Base-by-base conservation (phyloP, 257 asterid species). In the Primulina eburnea region DNA sequence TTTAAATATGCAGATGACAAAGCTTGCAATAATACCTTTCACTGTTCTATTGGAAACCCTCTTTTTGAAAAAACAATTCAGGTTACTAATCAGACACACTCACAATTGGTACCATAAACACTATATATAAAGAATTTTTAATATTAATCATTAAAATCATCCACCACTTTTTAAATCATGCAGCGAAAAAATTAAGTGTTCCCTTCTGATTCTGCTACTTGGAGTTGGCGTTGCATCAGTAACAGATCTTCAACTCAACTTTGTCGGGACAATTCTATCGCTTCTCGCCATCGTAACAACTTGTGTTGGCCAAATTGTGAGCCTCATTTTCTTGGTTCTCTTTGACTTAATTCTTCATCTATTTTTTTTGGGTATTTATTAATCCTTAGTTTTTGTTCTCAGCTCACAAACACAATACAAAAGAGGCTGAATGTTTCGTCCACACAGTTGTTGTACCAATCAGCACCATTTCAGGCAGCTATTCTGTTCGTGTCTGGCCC, bases 401-500 rank as follows among this genome's bases (percentile, higher is more conserved):
- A 92, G 98, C 94, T 92, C 5, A 92, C 98, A 16, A 92, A 92
- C 80, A 92, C 98, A 20, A 92, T 92, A 63, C 97, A 92, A 17
- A 92, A 92, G 88, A 86, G 84, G 80, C 83, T 92, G 40, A 92
- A 80, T 63, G 95, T 92, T 7, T 86, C 98, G 4, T 92, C 98
- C 0, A 92, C 98, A 1, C 96, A 92, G 62, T 75, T 92, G 38
- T 67, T 92, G 62, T 92, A 92, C 35, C 98, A 92, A 80, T 92
- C 98, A 34, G 96, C 98, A 12, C 98, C 98, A 52, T 89, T 88
- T 57, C 98, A 92, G 67, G 91, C 98, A 14, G 96, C 97, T 3
- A 81, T 92, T 67, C 84, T 92, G 5, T 89, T 89, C 38, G 70
- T 88, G 18, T 71, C 88, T 0, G 98, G 98, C 52, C 96, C 98